Evolutionary conservation across 108 stramenopile genomes (phyloP).

Genomic region (Fragilariopsis cylindrus): DNA sequence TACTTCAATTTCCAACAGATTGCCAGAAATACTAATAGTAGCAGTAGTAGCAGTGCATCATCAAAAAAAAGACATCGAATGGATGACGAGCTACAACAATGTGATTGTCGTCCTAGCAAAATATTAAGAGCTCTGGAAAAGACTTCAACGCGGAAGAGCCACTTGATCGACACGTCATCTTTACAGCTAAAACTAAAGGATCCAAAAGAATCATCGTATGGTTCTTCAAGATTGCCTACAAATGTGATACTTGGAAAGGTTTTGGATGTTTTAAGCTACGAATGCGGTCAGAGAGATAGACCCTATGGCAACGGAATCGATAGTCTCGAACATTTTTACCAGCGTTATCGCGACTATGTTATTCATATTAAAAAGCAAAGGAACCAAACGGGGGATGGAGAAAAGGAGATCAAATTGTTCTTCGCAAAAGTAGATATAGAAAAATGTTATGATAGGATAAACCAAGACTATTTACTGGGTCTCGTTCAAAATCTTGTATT

Average conservation of each 20-base stretch:
- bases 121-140: too few relatives aligned
- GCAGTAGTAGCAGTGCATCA: not conserved
- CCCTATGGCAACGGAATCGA: constrained; percentile 66
- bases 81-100: too few relatives aligned
- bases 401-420: constrained; percentile 36
- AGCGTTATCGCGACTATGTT: constrained; percentile 54
- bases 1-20: not conserved
- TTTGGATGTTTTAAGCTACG: constrained; percentile 71
- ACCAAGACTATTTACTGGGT: constrained; percentile 62
- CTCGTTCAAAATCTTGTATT: constrained; percentile 45
- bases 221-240: constrained; percentile 30
- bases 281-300: constrained; percentile 40
- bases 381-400: not conserved
- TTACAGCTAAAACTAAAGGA: too few relatives aligned
- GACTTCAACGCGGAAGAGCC: too few relatives aligned
- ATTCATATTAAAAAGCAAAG: constrained; percentile 16
- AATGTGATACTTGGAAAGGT: constrained; percentile 60
- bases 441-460: constrained; percentile 83
- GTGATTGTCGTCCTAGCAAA: too few relatives aligned
- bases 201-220: not conserved
- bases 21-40: not conserved
- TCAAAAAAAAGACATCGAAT: not conserved
- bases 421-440: constrained; percentile 84
- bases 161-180: too few relatives aligned
- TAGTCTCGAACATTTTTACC: constrained; percentile 68